phyloP scores from a whole-genome alignment of 768 basidiomycete genomes.

The Leucosporidium yakuticum region DNA sequence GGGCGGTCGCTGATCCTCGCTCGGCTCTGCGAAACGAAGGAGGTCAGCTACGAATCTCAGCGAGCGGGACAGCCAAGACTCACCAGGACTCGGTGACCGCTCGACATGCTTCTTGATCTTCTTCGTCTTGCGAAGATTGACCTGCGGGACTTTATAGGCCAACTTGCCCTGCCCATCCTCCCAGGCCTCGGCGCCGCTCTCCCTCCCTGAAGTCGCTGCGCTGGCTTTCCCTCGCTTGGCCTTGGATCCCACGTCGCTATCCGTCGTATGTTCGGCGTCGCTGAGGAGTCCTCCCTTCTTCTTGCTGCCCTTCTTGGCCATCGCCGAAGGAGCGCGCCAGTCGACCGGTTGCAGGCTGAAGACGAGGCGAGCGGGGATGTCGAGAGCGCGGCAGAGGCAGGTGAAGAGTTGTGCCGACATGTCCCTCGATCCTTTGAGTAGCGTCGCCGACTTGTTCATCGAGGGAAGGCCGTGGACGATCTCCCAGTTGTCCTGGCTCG shows the following conservation, averaged over 20 bases:
- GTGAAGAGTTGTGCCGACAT: slow-evolving; percentile 86
- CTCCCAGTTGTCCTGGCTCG: not conserved
- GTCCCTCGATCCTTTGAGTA: slow-evolving; percentile 67
- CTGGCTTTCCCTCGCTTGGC: slow-evolving; percentile 31
- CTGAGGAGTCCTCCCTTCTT: slow-evolving; percentile 21
- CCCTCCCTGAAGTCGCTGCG: slow-evolving; percentile 2
- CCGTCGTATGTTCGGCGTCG: not conserved
- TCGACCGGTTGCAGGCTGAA: slow-evolving; percentile 87
- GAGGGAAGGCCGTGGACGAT: not conserved
- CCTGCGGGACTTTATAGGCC: slow-evolving; percentile 22
- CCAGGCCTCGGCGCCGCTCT: not conserved
- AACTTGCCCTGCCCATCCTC: slow-evolving; percentile 23
- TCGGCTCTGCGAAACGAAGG: slow-evolving; percentile 13
- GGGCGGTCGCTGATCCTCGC: slow-evolving; percentile 51
- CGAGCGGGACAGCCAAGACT: not conserved
- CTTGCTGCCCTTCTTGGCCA: slow-evolving; percentile 41
- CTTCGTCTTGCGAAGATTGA: slow-evolving; percentile 13
- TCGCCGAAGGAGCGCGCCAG: slow-evolving; percentile 59
- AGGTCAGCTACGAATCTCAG: not conserved
- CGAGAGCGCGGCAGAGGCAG: slow-evolving; percentile 74
- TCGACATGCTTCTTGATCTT: not conserved
- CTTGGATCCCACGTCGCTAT: slow-evolving; percentile 14
- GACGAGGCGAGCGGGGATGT: slow-evolving; percentile 78
- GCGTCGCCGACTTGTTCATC: not conserved
- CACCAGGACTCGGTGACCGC: slow-evolving; percentile 25